Evolutionary conservation across 768 basidiomycete genomes (phyloP).

Genomic region (Lactifluus volemus): DNA sequence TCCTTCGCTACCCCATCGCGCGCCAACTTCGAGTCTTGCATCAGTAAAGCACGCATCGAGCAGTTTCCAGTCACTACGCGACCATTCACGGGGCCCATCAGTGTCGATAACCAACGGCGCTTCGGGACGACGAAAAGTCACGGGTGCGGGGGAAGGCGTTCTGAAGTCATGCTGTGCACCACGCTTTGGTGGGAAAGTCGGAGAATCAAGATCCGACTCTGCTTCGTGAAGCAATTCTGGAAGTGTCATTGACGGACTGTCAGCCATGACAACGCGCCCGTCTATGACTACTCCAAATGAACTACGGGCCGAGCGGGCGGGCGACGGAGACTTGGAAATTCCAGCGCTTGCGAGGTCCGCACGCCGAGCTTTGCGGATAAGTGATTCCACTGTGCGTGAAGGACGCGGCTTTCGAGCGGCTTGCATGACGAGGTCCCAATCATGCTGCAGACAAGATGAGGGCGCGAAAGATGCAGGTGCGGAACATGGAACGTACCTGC

Average conservation of each 20-base stretch:
- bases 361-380: conserved; percentile 22
- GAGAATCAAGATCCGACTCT: conserved; percentile 33
- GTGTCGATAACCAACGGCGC: conserved; percentile 9
- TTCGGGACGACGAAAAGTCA: not conserved
- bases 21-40: conserved; percentile 46
- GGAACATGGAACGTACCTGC: conserved; percentile 43
- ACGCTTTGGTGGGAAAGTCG: not conserved
- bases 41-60: conserved; percentile 76
- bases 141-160: conserved; percentile 12
- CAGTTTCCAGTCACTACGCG: conserved; percentile 70
- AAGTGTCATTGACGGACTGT: conserved; percentile 44
- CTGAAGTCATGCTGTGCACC: conserved; percentile 5
- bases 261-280: conserved; percentile 47
- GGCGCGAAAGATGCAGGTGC: too few species aligned
- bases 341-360: conserved; percentile 13
- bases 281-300: conserved; percentile 34
- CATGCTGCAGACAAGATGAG: conserved; percentile 41
- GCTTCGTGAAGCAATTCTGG: conserved; percentile 51
- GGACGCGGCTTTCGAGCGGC: conserved; percentile 28
- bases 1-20: conserved; percentile 24
- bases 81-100: conserved; percentile 40
- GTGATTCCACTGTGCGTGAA: conserved; percentile 28
- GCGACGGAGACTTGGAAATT: conserved; percentile 13
- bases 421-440: conserved; percentile 76
- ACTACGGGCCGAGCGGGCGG: conserved; percentile 4